These are phyloP conservation scores for Cerioporus squamosus DNA, from an alignment of 1,284 basidiomycete species.

Conservation along the genomic window DNA sequence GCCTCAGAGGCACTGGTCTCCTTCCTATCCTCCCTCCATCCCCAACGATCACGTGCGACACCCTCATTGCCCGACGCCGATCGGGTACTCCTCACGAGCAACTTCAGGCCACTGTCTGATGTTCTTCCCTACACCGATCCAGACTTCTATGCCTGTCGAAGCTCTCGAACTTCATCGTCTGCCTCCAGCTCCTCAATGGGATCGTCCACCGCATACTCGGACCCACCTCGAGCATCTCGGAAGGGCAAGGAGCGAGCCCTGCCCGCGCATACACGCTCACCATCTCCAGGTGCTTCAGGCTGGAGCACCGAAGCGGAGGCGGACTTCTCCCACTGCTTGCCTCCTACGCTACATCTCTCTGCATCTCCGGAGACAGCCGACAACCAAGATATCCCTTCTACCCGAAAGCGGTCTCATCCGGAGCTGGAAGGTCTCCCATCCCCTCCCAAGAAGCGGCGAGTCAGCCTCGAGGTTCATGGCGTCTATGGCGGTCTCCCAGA, in stretches of 20 bases:
- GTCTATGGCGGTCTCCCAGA: background rate
- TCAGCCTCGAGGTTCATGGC: background rate
- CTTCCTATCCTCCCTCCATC: background rate
- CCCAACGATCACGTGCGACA: background rate
- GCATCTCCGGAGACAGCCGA: background rate
- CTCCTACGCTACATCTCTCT: background rate
- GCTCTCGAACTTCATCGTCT: background rate
- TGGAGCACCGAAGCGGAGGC: background rate
- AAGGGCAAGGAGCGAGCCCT: conserved; percentile 1
- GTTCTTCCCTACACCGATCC: background rate
- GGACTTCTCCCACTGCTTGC: background rate
- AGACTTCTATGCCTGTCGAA: background rate
- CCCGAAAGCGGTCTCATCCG: background rate
- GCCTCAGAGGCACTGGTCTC: background rate
- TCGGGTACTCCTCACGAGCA: background rate
- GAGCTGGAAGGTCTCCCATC: background rate
- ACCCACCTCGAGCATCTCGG: background rate
- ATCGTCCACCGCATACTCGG: background rate
- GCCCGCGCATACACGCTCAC: background rate
- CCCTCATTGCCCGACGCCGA: background rate
- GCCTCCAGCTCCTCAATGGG: background rate
- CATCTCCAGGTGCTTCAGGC: background rate
- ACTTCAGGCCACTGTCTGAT: background rate
- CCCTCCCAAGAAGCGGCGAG: background rate
- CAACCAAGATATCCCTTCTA: background rate